phyloP scores from a whole-genome alignment of 176 grass and related monocot genomes.

The Rhynchospora tenuis region DNA sequence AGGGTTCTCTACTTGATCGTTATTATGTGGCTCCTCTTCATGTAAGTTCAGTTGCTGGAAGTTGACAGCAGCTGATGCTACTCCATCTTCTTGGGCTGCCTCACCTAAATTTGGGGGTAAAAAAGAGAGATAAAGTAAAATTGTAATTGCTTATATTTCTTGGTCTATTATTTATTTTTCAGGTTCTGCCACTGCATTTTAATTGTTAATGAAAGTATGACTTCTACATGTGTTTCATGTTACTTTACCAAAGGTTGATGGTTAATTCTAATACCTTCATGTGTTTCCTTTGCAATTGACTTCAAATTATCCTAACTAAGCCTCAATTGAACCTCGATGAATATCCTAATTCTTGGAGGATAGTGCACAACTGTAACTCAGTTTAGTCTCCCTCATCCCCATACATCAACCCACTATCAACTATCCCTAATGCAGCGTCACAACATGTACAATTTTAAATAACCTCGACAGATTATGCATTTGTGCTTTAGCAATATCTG shows the following conservation, averaged over 20 bases:
- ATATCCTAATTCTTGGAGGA: not conserved
- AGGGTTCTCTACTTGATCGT: conserved; percentile 55
- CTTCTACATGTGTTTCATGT: conserved; percentile 46
- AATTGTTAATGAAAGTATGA: no score
- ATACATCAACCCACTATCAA: not conserved
- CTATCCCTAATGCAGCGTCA: not conserved
- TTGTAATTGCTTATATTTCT: no score
- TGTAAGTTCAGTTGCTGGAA: conserved; percentile 70
- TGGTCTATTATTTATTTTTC: no score
- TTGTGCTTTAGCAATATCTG: not conserved
- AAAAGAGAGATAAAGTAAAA: not conserved
- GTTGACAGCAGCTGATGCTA: conserved; percentile 44
- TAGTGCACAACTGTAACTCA: not conserved
- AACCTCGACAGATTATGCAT: not conserved
- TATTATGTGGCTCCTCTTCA: conserved; percentile 44
- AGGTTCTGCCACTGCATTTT: no score
- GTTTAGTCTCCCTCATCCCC: not conserved
- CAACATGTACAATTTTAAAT: not conserved
- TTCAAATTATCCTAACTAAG: not conserved
- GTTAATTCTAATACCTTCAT: no score
- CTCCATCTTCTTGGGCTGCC: conserved; percentile 36
- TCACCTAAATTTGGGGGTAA: conserved; percentile 36
- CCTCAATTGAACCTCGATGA: not conserved
- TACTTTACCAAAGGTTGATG: conserved; percentile 19
- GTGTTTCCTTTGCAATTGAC: conserved; percentile 10